Conservation (phyloP, 495 filamentous ascomycete species). For the Annulohypoxylon stygium region DNA sequence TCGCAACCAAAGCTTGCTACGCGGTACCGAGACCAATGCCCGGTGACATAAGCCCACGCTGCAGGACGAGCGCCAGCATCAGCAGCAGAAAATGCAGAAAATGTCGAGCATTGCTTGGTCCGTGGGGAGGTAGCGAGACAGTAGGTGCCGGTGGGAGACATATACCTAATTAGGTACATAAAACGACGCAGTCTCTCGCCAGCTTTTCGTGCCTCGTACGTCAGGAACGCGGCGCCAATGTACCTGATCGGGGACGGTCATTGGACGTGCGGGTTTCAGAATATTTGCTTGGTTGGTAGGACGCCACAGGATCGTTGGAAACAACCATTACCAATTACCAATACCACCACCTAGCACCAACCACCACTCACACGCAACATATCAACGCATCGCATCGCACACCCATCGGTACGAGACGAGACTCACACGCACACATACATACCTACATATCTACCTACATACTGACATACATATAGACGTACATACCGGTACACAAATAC, state of each 20-base stretch:
- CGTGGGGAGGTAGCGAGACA: constrained; percentile 37
- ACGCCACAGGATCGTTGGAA: constrained; percentile 36
- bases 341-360: constrained; percentile 4
- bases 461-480: not conserved
- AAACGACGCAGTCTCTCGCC: constrained; percentile 36
- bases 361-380: not conserved
- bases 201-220: constrained; percentile 44
- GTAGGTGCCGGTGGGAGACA: constrained; percentile 39
- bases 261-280: constrained; percentile 24
- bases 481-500: not conserved
- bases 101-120: not conserved
- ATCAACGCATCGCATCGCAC: not conserved
- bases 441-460: not conserved
- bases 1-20: constrained; percentile 57
- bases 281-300: not conserved
- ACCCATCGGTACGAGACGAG: not conserved
- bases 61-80: constrained; percentile 3
- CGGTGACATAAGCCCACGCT: constrained; percentile 66
- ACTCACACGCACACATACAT: not conserved
- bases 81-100: not conserved
- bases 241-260: constrained; percentile 22
- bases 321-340: constrained; percentile 10
- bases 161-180: constrained; percentile 7
- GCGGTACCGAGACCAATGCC: constrained; percentile 68
- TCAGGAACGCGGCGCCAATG: constrained; percentile 45